A percentile compares a stretch with the other conserved stretches of the same genome.
Conservation (phyloP, 2,329 filamentous ascomycete species). For the Colletotrichum sp. region DNA sequence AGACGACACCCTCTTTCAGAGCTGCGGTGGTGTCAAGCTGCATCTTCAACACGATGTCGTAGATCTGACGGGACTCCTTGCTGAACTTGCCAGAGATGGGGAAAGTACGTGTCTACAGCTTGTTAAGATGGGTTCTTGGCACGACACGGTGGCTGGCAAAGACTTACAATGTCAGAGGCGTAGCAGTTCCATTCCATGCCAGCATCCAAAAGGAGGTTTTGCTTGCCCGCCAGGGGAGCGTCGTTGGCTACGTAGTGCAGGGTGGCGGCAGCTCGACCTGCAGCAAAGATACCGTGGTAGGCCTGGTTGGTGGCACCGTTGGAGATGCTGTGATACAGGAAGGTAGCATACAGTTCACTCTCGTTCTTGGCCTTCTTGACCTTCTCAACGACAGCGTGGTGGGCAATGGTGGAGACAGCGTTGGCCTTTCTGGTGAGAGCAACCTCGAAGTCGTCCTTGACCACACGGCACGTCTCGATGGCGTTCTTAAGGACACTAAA, state of each 20-base stretch:
- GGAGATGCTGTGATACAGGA: conserved; percentile 77
- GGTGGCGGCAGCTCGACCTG: conserved; percentile 80
- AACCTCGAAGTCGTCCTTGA: conserved; percentile 79
- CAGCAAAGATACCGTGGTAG: conserved; percentile 86
- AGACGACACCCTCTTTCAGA: conserved; percentile 76
- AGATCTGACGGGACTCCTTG: conserved; percentile 74
- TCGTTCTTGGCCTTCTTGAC: conserved; percentile 76
- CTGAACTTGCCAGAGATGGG: conserved; percentile 78
- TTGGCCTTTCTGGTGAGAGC: conserved; percentile 77
- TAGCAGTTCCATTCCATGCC: conserved; percentile 80
- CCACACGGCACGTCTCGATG: conserved; percentile 70
- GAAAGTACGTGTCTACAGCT: conserved; percentile 77
- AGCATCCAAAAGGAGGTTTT: conserved; percentile 84
- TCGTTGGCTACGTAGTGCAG: conserved; percentile 89
- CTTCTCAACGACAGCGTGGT: conserved; percentile 64
- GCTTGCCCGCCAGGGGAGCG: conserved; percentile 70
- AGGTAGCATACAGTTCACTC: conserved; percentile 81
- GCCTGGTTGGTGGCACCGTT: conserved; percentile 82
- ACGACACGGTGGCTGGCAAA: neutral
- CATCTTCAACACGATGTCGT: conserved; percentile 86
- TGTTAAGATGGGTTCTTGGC: conserved; percentile 38
- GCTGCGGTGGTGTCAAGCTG: conserved; percentile 77
- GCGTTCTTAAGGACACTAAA: conserved; percentile 57
- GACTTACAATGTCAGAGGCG: conserved; percentile 63
- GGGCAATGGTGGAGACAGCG: conserved; percentile 69